Evolutionary conservation across 495 filamentous ascomycete genomes (phyloP).

Genomic region (Talaromyces proteolyticus): DNA sequence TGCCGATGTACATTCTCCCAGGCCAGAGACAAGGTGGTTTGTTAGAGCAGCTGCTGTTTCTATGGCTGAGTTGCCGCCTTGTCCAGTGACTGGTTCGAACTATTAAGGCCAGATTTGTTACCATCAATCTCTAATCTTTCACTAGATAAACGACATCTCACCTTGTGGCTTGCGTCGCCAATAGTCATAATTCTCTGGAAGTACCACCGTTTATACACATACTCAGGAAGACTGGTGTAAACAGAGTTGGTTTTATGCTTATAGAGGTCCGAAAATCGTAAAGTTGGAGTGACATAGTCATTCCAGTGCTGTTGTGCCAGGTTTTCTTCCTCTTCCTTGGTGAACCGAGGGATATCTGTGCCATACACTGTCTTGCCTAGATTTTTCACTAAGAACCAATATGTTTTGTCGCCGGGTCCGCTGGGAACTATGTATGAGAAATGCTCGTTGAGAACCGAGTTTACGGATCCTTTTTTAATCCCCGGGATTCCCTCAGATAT

Average conservation of each 20-base stretch:
- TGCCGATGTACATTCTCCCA: not conserved
- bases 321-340: conserved; percentile 18
- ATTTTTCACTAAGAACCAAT: conserved; percentile 16
- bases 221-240: conserved; percentile 15
- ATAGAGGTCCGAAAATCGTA: conserved; percentile 14
- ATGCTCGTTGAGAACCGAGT: conserved; percentile 12
- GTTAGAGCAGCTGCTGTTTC: conserved; percentile 32
- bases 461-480: conserved; percentile 8
- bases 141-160: not conserved
- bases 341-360: conserved; percentile 27
- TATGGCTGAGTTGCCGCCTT: conserved; percentile 32
- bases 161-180: conserved; percentile 22
- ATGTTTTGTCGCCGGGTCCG: conserved; percentile 14
- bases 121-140: too few species aligned
- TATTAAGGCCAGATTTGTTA: too few species aligned
- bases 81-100: conserved; percentile 15
- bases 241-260: conserved; percentile 7
- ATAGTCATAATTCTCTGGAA: conserved; percentile 16
- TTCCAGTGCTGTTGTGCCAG: conserved; percentile 15
- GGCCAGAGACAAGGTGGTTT: conserved; percentile 16
- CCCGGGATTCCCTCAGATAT: conserved; percentile 11
- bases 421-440: conserved; percentile 17
- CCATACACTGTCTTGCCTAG: conserved; percentile 20
- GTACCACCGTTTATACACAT: conserved; percentile 19
- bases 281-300: conserved; percentile 22